Conservation (phyloP, 305 asterid genomes). For the Fraxinus greggii region DNA sequence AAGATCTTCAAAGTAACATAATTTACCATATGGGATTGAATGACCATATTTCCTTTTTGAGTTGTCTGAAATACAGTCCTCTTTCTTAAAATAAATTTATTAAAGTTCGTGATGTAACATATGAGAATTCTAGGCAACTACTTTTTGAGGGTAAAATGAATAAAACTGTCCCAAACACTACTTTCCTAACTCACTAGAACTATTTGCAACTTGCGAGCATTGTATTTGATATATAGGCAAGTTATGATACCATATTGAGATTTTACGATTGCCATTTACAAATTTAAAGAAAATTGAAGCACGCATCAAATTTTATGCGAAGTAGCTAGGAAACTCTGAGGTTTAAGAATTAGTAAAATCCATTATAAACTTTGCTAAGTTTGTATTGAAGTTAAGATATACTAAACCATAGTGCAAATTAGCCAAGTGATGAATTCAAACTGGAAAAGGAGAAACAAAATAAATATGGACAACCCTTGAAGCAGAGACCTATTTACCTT, state of each 20-base stretch:
- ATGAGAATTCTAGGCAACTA: not conserved
- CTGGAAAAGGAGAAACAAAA: not conserved
- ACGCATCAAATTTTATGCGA: not conserved
- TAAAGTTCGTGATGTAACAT: not conserved
- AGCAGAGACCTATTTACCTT: not conserved
- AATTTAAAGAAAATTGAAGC: not conserved
- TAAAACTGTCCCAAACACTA: not conserved
- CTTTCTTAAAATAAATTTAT: not conserved
- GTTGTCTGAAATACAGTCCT: not conserved
- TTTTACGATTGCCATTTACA: not conserved
- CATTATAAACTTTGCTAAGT: not conserved
- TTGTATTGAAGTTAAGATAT: not conserved
- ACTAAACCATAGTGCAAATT: not conserved
- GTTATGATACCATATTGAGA: not conserved
- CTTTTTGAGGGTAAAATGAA: not conserved
- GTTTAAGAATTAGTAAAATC: not conserved
- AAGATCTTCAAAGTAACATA: not conserved
- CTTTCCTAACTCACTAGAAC: not conserved
- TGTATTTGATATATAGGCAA: not conserved
- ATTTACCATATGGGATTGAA: not conserved
- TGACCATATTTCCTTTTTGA: not conserved
- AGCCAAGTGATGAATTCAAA: not conserved
- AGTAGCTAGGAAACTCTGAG: not conserved
- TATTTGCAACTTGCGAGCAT: not conserved
- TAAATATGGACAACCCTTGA: not conserved